A percentile compares a stretch with the other conserved stretches of the same genome.
phyloP scores from a whole-genome alignment of 805 yeast species.

The Pichia deserticola region DNA sequence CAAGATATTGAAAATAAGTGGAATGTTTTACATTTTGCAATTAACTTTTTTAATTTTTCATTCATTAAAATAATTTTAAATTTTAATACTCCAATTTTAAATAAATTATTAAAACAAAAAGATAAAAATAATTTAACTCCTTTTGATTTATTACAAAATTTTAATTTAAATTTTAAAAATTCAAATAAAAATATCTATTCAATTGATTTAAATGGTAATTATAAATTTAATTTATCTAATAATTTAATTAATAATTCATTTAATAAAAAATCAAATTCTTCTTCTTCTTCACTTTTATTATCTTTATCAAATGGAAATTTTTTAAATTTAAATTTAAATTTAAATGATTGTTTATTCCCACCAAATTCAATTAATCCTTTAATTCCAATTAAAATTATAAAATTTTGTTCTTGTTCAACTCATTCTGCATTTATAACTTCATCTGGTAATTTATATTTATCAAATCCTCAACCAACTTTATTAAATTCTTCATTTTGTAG shows the following conservation, averaged over 20 bases:
- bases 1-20: slow-evolving; percentile 74
- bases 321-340: neutral
- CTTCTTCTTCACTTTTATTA: neutral
- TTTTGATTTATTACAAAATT: slow-evolving; percentile 46
- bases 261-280: neutral
- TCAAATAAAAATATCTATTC: neutral
- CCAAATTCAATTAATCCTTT: slow-evolving; percentile 3
- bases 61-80: slow-evolving; percentile 41
- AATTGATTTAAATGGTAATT: slow-evolving; percentile 5
- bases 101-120: slow-evolving; percentile 39
- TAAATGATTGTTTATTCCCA: neutral
- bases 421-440: slow-evolving; percentile 10
- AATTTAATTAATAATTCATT: neutral
- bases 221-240: neutral
- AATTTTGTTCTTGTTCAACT: slow-evolving; percentile 3
- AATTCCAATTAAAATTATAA: neutral
- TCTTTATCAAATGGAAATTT: slow-evolving; percentile 6
- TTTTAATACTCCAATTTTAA: slow-evolving; percentile 8
- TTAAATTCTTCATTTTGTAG: slow-evolving; percentile 4
- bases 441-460: slow-evolving; percentile 6
- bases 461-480: neutral
- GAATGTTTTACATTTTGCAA: slow-evolving; percentile 69
- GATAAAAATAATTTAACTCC: slow-evolving; percentile 74
- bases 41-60: slow-evolving; percentile 47
- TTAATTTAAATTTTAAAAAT: neutral